Evolutionary conservation across 2,329 filamentous ascomycete species (phyloP).

Genomic region (Coniella vitis): DNA sequence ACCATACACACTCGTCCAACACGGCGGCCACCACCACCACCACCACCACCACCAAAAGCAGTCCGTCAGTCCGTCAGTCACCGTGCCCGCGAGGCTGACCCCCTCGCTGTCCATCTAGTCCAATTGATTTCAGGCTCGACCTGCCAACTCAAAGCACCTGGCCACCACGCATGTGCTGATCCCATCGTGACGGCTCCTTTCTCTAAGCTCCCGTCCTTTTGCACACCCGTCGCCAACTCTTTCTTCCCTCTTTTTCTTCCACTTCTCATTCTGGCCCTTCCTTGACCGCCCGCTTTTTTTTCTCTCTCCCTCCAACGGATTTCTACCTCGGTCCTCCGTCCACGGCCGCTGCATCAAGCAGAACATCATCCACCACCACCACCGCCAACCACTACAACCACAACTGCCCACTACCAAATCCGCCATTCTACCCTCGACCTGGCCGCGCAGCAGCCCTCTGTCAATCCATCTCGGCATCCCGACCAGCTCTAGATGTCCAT

Average conservation of each 20-base stretch:
- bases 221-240: slow-evolving; percentile 4
- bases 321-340: neutral
- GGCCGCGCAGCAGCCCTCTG: no score
- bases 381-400: neutral
- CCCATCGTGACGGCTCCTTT: neutral
- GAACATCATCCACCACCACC: neutral
- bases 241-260: slow-evolving; percentile 3
- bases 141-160: slow-evolving; percentile 4
- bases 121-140: slow-evolving; percentile 3
- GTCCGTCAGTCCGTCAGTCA: no score
- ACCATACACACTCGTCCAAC: no score
- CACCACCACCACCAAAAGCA: neutral
- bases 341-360: neutral
- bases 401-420: no score
- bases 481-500: neutral
- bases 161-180: slow-evolving; percentile 1
- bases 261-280: slow-evolving; percentile 1
- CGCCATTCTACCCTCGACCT: no score
- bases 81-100: slow-evolving; percentile 2
- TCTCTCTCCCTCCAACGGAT: neutral
- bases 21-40: neutral
- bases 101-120: neutral
- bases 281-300: slow-evolving; percentile 9
- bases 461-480: neutral
- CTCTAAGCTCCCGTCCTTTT: neutral